phyloP scores from a whole-genome alignment of 352 stramenopile species.

The Pythium dissimile region DNA sequence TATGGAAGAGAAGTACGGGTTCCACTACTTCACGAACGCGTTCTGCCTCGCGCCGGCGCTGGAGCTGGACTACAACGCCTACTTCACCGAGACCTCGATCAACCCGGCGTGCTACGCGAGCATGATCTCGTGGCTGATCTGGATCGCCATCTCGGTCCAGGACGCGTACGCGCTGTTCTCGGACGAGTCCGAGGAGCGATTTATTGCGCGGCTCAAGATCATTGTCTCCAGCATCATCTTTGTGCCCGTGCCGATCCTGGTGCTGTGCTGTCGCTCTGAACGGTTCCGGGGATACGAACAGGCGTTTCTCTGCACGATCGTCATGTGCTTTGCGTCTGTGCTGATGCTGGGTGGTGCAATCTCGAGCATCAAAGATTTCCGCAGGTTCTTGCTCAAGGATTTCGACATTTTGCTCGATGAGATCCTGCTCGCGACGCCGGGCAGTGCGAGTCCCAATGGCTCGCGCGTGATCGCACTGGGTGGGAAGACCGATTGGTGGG shows the following conservation, averaged over 20 bases:
- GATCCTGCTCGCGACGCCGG: conserved; percentile 14
- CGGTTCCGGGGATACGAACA: conserved; percentile 61
- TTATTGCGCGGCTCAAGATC: conserved; percentile 31
- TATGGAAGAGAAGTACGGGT: conserved; percentile 81
- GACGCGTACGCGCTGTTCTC: conserved; percentile 44
- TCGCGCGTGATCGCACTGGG: conserved; percentile 27
- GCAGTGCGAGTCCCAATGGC: conserved; percentile 9
- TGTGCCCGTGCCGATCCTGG: conserved; percentile 53
- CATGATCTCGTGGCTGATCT: conserved; percentile 52
- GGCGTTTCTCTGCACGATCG: conserved; percentile 52
- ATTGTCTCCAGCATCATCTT: conserved; percentile 50
- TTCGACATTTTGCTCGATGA: conserved; percentile 45
- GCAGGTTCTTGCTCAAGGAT: conserved; percentile 43
- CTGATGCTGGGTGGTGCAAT: conserved; percentile 47
- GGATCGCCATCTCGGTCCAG: conserved; percentile 39
- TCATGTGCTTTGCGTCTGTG: conserved; percentile 61
- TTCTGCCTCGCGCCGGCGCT: conserved; percentile 55
- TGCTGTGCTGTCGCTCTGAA: conserved; percentile 45
- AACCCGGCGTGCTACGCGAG: conserved; percentile 60
- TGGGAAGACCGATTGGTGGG: conserved; percentile 41
- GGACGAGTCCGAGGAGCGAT: conserved; percentile 28
- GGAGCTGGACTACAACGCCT: conserved; percentile 80
- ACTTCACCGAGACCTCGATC: conserved; percentile 68
- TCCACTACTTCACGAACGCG: conserved; percentile 78
- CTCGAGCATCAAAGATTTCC: conserved; percentile 40